Base-by-base conservation (phyloP, 2,329 filamentous ascomycete genomes). In the Fusarium bulbicola region DNA sequence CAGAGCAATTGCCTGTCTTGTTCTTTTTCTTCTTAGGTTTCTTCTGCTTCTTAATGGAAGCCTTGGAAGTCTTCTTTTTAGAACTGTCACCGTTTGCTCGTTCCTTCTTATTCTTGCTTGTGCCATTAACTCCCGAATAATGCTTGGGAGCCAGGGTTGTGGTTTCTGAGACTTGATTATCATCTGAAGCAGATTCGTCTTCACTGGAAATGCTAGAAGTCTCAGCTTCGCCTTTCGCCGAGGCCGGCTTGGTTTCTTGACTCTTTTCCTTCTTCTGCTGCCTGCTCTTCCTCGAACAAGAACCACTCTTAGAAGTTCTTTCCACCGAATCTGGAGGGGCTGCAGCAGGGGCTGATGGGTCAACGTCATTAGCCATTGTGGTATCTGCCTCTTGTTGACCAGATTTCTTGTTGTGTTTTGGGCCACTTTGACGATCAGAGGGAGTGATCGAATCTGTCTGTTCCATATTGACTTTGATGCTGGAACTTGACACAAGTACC, bases 341-440 rank as follows among this genome's bases (percentile, higher is more conserved):
- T 45, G 42, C 57, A n/a, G 46, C 52, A 53, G 62, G 47, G 30
- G 36, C 43, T 52, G 66, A 58, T 26, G 73, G 37, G 32, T 59
- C 66, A 54, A 60, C 39, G 16, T 73, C 63, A 21, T 66, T 59
- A 54, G 66, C 63, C 50, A 52, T 67, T 54, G 66, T 60, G 34
- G 54, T 28, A 49, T 59, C 68, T 36, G 65, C 59, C 52, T 72
- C 70, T 28, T 74, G 72, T 47, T 63, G 68, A 42, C 46, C 34
- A 45, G 74, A 58, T 30, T 77, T 74, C 32, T 68, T 66, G 39
- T 68, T 62, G 16, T 64, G 26, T 15, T 73, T 68, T 40, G 61
- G 42, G 36, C 73, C 64, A 28, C 64, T 67, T 50, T 68, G 76
- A 42, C 66, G 65, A 42, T 77, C 77, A 21, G 69, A 62, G 15